Evolutionary conservation across 2,329 filamentous ascomycete species (phyloP), one percentile per base, ranked within the genome.

Genomic region (Alternaria brassicae): DNA sequence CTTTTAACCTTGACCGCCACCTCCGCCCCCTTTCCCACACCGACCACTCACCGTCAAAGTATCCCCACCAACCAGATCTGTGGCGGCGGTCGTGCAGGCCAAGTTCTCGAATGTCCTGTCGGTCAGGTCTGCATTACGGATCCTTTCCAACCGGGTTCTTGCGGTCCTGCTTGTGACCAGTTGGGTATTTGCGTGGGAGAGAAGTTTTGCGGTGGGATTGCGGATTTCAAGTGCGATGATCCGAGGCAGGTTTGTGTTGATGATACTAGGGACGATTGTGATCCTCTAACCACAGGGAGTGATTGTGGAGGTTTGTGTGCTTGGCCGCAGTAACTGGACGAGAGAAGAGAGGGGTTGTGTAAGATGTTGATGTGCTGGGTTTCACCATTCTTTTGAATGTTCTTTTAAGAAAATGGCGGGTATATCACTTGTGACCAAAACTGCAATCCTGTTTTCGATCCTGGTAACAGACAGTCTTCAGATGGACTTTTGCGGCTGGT

Each of bases 251-350:
- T 70, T 9, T 83, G 81, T 56, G 65, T 78, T 32, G 81, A 83
- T 69, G 77, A 82, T 61, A 78, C 79, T 5, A 65, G 74, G 10
- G 81, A 83, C 62, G 69, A 74, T 12, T 83, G 81, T 59, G 75
- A 79, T 65, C 73, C 76, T 1, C 19, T 61, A 23, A 68, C 72
- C 2, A 80, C 80, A 0, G 80, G 79, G 0, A 71, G 73, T 2
- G 81, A 83, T 62, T 83, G 81, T 58, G 74, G 70, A 4, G 81
- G 81, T 0, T 63, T 82, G 30, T 83, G 81, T 63, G 63, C 77
- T 17, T 76, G 63, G 66, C 66, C 65, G 13, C 55, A 60, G 25
- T 52, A n/a, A 49, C 2, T 6, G 12, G 0, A 4, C 10, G 28
- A 5, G 30, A 34, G 12, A 15, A 13, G 12, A 7, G 32, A 17